A percentile compares a stretch with the other conserved stretches of the same genome.
Evolutionary conservation across 1,284 basidiomycete genomes (phyloP).

Genomic region (Austropuccinia psidii): DNA sequence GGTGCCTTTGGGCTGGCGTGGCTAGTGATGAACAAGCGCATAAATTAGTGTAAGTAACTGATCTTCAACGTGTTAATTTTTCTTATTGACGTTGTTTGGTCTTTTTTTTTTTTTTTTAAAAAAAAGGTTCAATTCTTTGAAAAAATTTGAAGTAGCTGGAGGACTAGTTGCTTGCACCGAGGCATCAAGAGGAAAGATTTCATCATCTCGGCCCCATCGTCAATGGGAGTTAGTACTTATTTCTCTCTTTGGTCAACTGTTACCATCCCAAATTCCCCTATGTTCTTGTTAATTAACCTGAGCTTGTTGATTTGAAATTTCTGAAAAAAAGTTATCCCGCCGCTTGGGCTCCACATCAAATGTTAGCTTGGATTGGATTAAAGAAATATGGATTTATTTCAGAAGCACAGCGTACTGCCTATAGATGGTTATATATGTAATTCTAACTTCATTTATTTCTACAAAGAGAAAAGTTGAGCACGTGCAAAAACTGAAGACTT

Average conservation of each 20-base stretch:
- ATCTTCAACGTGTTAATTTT: background rate
- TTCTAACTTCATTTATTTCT: too few species aligned
- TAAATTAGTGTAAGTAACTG: slow-evolving; percentile 68
- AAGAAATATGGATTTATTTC: slow-evolving; percentile 92
- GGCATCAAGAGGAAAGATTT: slow-evolving; percentile 89
- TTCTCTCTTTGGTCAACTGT: background rate
- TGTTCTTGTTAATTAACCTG: too few species aligned
- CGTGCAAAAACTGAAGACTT: too few species aligned
- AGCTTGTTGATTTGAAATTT: too few species aligned
- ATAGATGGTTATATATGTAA: slow-evolving; percentile 89
- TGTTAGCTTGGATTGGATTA: slow-evolving; percentile 93
- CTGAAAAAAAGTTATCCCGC: slow-evolving; percentile 42
- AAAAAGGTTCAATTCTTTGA: slow-evolving; percentile 67
- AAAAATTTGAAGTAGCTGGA: slow-evolving; percentile 91
- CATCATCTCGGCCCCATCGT: slow-evolving; percentile 90
- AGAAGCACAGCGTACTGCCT: slow-evolving; percentile 84
- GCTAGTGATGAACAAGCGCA: slow-evolving; percentile 89
- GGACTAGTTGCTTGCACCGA: slow-evolving; percentile 96
- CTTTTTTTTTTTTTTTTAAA: slow-evolving; percentile 2
- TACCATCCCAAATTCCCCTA: background rate
- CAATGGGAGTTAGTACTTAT: slow-evolving; percentile 63
- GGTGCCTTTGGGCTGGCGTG: slow-evolving; percentile 95
- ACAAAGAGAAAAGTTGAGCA: too few species aligned
- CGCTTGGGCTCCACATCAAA: slow-evolving; percentile 87
- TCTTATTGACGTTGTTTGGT: background rate